These are phyloP conservation scores for Clavispora asparagi DNA, from an alignment of 805 yeast genomes.

Conservation along the genomic window DNA sequence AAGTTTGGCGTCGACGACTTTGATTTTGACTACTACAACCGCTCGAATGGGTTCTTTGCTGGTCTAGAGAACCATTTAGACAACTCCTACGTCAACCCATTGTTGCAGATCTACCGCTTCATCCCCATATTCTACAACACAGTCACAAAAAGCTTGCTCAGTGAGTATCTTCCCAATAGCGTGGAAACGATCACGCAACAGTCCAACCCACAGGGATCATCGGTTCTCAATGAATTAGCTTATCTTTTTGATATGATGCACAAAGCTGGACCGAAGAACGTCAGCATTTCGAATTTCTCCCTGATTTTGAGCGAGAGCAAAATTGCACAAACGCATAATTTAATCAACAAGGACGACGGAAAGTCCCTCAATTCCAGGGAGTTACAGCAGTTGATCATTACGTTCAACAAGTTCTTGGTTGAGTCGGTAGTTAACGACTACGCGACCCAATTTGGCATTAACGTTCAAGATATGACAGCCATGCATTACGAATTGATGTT, in stretches of 20 bases:
- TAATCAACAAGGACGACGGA: slow-evolving; percentile 48
- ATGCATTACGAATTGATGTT: slow-evolving; percentile 40
- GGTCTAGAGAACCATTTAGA: slow-evolving; percentile 89
- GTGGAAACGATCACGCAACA: slow-evolving; percentile 22
- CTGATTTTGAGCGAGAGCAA: slow-evolving; percentile 27
- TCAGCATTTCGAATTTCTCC: slow-evolving; percentile 76
- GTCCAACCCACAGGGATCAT: slow-evolving; percentile 38
- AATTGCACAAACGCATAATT: slow-evolving; percentile 48
- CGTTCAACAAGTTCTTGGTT: slow-evolving; percentile 57
- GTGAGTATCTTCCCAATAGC: slow-evolving; percentile 40
- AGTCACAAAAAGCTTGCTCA: slow-evolving; percentile 49
- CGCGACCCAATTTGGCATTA: slow-evolving; percentile 18
- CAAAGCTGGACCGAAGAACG: slow-evolving; percentile 66
- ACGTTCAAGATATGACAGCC: slow-evolving; percentile 33
- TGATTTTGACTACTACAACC: slow-evolving; percentile 81
- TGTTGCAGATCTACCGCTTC: slow-evolving; percentile 76
- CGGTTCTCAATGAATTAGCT: slow-evolving; percentile 76
- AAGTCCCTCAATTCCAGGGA: slow-evolving; percentile 39
- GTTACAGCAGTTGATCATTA: slow-evolving; percentile 42
- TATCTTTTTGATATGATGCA: slow-evolving; percentile 87
- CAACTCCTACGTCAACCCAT: slow-evolving; percentile 65
- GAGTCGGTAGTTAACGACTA: slow-evolving; percentile 51
- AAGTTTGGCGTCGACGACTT: slow-evolving; percentile 92
- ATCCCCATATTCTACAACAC: slow-evolving; percentile 68
- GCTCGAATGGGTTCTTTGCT: slow-evolving; percentile 50